Percentiles rank a stretch among this genome's conserved stretches.
Conservation (phyloP, 2,329 filamentous ascomycete genomes). For the Fusarium papillatum region DNA sequence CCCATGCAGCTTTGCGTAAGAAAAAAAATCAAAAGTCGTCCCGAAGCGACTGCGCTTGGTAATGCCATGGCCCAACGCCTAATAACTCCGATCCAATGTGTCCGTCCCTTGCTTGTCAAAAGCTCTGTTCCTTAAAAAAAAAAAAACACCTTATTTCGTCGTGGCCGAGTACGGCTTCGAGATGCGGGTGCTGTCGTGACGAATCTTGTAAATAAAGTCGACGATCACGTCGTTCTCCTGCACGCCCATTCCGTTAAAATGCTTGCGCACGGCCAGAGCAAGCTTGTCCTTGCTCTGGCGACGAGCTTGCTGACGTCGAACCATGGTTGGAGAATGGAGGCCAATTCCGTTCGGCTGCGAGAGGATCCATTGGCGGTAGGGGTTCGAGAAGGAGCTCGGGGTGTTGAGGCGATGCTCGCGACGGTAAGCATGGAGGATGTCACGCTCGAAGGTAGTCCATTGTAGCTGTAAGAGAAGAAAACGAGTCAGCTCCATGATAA, state of each 20-base stretch:
- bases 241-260: slow-evolving; percentile 85
- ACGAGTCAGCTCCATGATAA: slow-evolving; percentile 21
- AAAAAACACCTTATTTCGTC: slow-evolving; percentile 25
- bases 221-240: slow-evolving; percentile 89
- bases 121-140: not conserved
- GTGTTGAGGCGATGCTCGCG: slow-evolving; percentile 79
- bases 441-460: slow-evolving; percentile 77
- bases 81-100: slow-evolving; percentile 36
- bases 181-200: slow-evolving; percentile 47
- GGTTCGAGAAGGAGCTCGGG: slow-evolving; percentile 76
- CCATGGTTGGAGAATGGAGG: slow-evolving; percentile 82
- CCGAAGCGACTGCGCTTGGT: slow-evolving; percentile 23
- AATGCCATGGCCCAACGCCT: slow-evolving; percentile 28
- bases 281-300: slow-evolving; percentile 81
- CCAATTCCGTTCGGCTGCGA: slow-evolving; percentile 75
- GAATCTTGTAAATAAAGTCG: slow-evolving; percentile 80
- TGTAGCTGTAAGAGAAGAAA: slow-evolving; percentile 59
- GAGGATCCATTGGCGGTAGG: slow-evolving; percentile 73
- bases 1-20: slow-evolving; percentile 21
- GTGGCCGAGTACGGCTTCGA: slow-evolving; percentile 36
- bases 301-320: slow-evolving; percentile 72
- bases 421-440: slow-evolving; percentile 81
- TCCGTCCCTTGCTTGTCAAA: slow-evolving; percentile 18
- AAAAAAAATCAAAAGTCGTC: slow-evolving; percentile 7
- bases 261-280: slow-evolving; percentile 80